These are phyloP conservation scores for Kingdonia uniflora DNA, from an alignment of 164 flowering plant species.

Conservation along the genomic window DNA sequence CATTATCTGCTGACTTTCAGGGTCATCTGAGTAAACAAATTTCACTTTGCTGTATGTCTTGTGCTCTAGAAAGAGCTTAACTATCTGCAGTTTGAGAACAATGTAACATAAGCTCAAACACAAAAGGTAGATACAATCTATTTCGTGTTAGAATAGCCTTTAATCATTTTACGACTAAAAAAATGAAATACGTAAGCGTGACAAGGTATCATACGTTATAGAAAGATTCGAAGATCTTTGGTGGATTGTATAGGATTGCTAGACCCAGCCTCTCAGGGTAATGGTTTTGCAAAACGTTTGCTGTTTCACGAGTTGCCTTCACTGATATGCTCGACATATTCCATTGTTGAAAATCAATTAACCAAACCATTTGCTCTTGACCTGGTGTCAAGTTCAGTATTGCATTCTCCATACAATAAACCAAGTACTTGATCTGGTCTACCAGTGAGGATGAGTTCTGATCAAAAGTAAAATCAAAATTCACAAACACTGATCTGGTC, in stretches of 20 bases:
- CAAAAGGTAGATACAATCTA: too few species aligned
- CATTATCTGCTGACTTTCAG: constrained; percentile 67
- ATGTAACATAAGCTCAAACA: too few species aligned
- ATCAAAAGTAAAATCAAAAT: constrained; percentile 10
- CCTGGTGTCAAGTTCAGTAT: constrained; percentile 56
- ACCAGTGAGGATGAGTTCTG: constrained; percentile 79
- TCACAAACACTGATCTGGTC: too few species aligned
- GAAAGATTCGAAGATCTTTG: constrained; percentile 82
- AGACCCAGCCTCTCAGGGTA: constrained; percentile 88
- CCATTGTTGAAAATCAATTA: constrained; percentile 77
- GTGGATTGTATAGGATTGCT: constrained; percentile 79
- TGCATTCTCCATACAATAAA: constrained; percentile 97
- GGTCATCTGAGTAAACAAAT: constrained; percentile 60
- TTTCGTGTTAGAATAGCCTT: too few species aligned
- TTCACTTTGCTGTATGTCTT: constrained; percentile 62
- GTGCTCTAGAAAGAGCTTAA: constrained; percentile 63
- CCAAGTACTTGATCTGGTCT: constrained; percentile 72
- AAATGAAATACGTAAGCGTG: too few species aligned
- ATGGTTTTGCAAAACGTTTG: constrained; percentile 67
- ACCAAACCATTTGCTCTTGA: constrained; percentile 94
- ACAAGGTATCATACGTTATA: constrained; percentile 42
- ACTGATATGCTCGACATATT: constrained; percentile 56
- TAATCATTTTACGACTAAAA: too few species aligned
- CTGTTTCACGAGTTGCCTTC: constrained; percentile 63
- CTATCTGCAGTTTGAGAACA: constrained; percentile 28